Evolutionary conservation across 495 filamentous ascomycete species (phyloP).

Genomic region (Amorphotheca resinae): DNA sequence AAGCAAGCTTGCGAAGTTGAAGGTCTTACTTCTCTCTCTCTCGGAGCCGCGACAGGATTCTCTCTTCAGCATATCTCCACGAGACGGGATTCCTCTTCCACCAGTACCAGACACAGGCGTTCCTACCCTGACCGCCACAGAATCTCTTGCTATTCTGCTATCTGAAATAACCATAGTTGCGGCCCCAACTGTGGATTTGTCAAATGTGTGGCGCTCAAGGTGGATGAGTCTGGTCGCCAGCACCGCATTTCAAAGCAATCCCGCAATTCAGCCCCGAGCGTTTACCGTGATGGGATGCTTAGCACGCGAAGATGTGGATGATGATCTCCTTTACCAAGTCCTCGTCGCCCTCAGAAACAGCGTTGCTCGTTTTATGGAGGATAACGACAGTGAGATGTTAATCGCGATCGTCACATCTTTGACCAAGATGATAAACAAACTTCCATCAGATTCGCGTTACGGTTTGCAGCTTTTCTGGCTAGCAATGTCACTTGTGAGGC

Average conservation of each 20-base stretch:
- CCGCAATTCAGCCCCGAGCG: constrained; percentile 51
- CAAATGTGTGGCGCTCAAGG: constrained; percentile 55
- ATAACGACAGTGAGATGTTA: constrained; percentile 50
- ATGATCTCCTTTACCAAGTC: constrained; percentile 56
- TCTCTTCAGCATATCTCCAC: constrained; percentile 22
- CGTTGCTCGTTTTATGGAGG: constrained; percentile 44
- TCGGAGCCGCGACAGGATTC: constrained; percentile 39
- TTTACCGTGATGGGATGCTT: constrained; percentile 60
- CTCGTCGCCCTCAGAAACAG: constrained; percentile 50
- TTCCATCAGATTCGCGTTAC: constrained; percentile 49
- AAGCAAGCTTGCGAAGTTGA: constrained; percentile 36
- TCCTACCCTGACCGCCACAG: constrained; percentile 34
- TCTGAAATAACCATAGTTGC: constrained; percentile 49
- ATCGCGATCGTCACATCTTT: constrained; percentile 49
- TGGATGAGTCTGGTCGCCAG: constrained; percentile 62
- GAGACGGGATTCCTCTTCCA: constrained; percentile 32
- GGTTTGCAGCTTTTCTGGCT: constrained; percentile 58
- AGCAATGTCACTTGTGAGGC: constrained; percentile 48
- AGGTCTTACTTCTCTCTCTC: constrained; percentile 38
- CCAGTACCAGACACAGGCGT: constrained; percentile 35
- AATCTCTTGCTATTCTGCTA: constrained; percentile 40
- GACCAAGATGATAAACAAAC: constrained; percentile 58
- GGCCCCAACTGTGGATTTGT: constrained; percentile 47
- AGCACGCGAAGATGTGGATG: constrained; percentile 53
- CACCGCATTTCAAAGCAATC: constrained; percentile 59